phyloP scores from a whole-genome alignment of 148 eudicot species.

The Rhododendron vialii region DNA sequence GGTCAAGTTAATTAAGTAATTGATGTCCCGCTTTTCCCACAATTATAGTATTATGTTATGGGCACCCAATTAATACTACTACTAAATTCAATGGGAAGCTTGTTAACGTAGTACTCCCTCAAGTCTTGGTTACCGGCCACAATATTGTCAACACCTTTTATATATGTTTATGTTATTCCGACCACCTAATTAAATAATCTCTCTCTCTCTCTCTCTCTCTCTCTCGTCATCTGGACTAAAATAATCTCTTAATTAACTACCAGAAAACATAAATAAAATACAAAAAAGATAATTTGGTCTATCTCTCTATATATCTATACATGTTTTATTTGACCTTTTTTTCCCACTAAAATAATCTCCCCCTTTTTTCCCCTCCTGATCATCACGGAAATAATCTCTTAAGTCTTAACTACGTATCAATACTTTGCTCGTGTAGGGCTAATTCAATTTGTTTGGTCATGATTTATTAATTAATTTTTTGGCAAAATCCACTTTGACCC shows the following conservation, averaged over 20 bases:
- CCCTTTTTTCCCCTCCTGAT: too few relatives aligned
- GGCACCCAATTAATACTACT: too few relatives aligned
- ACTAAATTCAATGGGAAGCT: background rate
- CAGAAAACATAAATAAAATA: too few relatives aligned
- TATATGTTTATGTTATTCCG: background rate
- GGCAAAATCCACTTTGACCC: too few relatives aligned
- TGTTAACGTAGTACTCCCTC: background rate
- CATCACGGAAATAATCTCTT: too few relatives aligned
- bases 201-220: too few relatives aligned
- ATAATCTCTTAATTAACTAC: too few relatives aligned
- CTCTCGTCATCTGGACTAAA: too few relatives aligned
- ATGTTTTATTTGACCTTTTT: too few relatives aligned
- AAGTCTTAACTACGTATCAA: background rate
- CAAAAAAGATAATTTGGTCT: too few relatives aligned
- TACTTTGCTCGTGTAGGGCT: background rate
- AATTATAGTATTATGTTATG: too few relatives aligned
- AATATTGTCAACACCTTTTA: background rate
- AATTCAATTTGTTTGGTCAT: background rate
- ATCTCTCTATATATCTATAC: background rate
- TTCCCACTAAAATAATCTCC: background rate
- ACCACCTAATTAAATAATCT: background rate
- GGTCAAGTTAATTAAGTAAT: too few relatives aligned
- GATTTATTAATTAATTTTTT: background rate
- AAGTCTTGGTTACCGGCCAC: background rate
- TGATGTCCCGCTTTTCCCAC: background rate